Base-by-base conservation (phyloP, 2,329 filamentous ascomycete genomes). In the Cordyceps cateniannulata region DNA sequence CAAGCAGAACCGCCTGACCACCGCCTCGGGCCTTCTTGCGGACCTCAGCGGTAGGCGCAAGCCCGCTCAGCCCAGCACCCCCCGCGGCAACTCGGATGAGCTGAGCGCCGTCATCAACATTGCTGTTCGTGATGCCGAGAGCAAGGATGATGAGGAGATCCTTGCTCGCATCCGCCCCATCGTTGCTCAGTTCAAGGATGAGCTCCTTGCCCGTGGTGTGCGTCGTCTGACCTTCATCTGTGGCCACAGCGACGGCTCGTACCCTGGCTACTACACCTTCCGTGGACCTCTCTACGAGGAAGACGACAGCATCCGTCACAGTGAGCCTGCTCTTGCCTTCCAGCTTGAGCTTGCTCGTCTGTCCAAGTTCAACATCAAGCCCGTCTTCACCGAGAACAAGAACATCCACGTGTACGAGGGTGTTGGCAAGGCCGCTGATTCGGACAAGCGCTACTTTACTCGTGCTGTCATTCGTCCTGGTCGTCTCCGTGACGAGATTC, bases 381-480 rank as follows among this genome's bases (percentile, higher is more conserved):
- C 95, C 2, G 92, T 99, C 56, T 99, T 99, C 79, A 98, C 95
- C 0, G 93, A 98, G 77, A 99, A 99, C 82, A 90, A 96, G 72
- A 98, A 96, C 77, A 97, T 99, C 66, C 95, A 99, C 80, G 93
- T 99, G 63, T 99, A 98, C 77, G 93, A 98, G 81, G 95, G 91
- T 66, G 81, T 96, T 69, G 95, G 95, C 71, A 99, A 97, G 81
- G 90, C 90, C 54, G 89, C 93, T 44, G 93, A 97, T 73, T 93
- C 90, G 61, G 95, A 99, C 77, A 97, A 97, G 85, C 89, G 95
- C 67, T 99, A 98, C 84, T 99, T 99, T 75, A 95, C 95, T 55
- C 91, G 95, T 75, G 93, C 93, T 63, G 91, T 97, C 52, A 96
- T 99, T 66, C 87, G 95, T 69, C 91, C 95, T 64, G 95, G 95